These are phyloP conservation scores for Trichoderma simmonsii DNA, from an alignment of 2,329 filamentous ascomycete species.

Conservation along the genomic window DNA sequence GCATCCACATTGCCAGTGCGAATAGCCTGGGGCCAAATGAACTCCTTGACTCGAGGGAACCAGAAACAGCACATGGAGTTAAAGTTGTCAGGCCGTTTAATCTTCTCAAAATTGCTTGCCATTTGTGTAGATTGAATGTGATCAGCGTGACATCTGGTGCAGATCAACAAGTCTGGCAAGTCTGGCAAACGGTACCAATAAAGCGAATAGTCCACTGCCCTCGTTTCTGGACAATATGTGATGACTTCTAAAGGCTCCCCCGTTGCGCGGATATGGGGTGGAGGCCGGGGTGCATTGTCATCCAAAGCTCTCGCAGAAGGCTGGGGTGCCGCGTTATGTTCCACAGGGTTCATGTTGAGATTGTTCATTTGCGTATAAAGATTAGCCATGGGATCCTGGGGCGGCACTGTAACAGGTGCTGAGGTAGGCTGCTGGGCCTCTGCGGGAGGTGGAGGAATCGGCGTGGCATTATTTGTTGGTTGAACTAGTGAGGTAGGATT, in stretches of 20 bases:
- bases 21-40: conserved; percentile 34
- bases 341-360: not conserved
- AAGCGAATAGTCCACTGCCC: conserved; percentile 29
- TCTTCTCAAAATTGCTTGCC: conserved; percentile 29
- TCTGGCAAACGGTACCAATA: conserved; percentile 33
- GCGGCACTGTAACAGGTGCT: not conserved
- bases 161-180: conserved; percentile 35
- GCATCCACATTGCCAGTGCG: conserved; percentile 26
- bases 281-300: not conserved
- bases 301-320: not conserved
- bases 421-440: not conserved
- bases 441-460: not conserved
- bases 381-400: not conserved
- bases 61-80: conserved; percentile 33
- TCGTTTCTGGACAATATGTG: conserved; percentile 29
- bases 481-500: not conserved
- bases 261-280: conserved; percentile 13
- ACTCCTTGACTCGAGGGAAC: conserved; percentile 32
- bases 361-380: conserved; percentile 3
- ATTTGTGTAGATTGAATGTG: conserved; percentile 34
- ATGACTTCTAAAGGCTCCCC: conserved; percentile 27
- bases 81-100: conserved; percentile 27
- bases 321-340: not conserved
- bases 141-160: conserved; percentile 41
- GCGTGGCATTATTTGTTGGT: not conserved